Base-by-base conservation (phyloP, 208 protist species). In the Acanthamoeba castellanii region DNA sequence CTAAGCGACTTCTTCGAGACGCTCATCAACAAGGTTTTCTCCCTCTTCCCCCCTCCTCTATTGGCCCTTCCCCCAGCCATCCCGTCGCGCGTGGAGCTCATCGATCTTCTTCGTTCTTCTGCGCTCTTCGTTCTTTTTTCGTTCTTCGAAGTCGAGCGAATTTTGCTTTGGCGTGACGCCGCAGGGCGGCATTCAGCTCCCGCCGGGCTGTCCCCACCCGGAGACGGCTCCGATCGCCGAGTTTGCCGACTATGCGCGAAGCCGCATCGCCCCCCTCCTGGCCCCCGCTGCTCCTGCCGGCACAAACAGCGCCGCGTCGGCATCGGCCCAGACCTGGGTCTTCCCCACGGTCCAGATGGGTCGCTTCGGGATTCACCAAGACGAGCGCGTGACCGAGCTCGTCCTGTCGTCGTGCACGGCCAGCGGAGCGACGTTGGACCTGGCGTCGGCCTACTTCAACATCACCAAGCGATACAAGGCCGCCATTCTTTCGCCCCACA, bases 281-380 rank as follows among this genome's bases (percentile, higher is more conserved):
- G 50, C 52, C 3, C 59, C 84, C 18, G 6, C 84, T 32, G 22
- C 25, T 8, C 27, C 59, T 32, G 55, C n/a, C 20, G 9, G 25
- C 25, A 18, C 84, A 11, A 2, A 2, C 55, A 32, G 3, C 30
- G 32, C 32, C 55, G 27, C 3, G 14, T 50, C 72, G 6, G 2
- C 50, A 9, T 25, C 0, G 52, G 16, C 6, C 3, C 13, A 95
- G 20, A 97, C 96, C 6, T 94, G 85, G 95, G 94, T 97, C 27
- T 96, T 97, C 52, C 96, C 96, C 78, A 93, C 92, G 5, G 94
- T 97, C 37, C 97, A 97, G 74, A 96, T 97, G 95, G 97, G 96
- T 11, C 95, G 57, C 47, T 95, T 95, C 27, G 84, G 95, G n/a
- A 91, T 97, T 25, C 25, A 81, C 52, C 96, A 97, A 16, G 97